Percentiles rank a stretch among this genome's conserved stretches.
phyloP scores from a whole-genome alignment of 2,329 filamentous ascomycete species.

The Sporothrix phasma region DNA sequence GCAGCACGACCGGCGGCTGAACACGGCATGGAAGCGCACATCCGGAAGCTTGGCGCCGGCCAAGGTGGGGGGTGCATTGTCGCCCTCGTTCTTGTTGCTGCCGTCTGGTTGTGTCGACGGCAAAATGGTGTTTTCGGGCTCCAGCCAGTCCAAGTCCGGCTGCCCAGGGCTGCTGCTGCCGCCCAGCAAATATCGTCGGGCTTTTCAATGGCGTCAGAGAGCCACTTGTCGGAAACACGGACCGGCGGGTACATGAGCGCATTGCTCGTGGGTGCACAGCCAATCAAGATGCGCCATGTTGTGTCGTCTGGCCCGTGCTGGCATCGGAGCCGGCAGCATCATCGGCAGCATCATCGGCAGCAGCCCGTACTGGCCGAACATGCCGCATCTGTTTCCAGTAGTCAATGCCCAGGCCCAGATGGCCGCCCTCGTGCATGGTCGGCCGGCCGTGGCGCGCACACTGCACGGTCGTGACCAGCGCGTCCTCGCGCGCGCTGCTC shows the following conservation, averaged over 20 bases:
- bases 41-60: conserved; percentile 49
- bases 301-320: conserved; percentile 27
- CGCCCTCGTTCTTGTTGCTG: conserved; percentile 15
- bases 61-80: conserved; percentile 27
- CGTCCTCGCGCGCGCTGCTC: too few species aligned
- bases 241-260: conserved; percentile 45
- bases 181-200: conserved; percentile 34
- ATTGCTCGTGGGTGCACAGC: conserved; percentile 44
- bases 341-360: not conserved
- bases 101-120: not conserved
- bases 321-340: too few species aligned
- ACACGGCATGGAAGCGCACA: conserved; percentile 62
- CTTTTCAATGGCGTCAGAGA: conserved; percentile 57
- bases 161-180: conserved; percentile 23
- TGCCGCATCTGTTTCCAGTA: conserved; percentile 63
- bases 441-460: conserved; percentile 63
- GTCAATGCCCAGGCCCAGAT: conserved; percentile 60
- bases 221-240: conserved; percentile 64
- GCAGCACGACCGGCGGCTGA: conserved; percentile 63
- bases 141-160: conserved; percentile 55
- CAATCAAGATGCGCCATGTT: conserved; percentile 59
- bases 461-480: conserved; percentile 48
- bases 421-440: conserved; percentile 56
- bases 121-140: conserved; percentile 47
- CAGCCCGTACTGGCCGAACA: conserved; percentile 28